Evolutionary conservation across 192 early-diverging fungal genomes (phyloP).

Genomic region (Gaertneriomyces semiglobifer): DNA sequence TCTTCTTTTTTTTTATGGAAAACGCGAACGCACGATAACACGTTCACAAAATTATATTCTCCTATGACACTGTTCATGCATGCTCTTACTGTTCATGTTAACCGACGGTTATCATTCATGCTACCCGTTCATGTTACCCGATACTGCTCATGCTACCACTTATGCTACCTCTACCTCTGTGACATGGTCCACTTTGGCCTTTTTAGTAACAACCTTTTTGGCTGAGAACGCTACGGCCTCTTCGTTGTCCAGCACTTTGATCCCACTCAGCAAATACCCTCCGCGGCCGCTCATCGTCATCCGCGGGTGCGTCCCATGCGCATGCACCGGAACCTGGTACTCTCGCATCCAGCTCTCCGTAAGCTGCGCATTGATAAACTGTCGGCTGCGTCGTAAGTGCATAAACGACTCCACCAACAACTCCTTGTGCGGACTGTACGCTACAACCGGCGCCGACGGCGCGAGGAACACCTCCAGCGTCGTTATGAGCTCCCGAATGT

Average conservation of each 20-base stretch:
- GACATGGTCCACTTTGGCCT: too few relatives aligned
- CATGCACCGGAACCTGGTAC: conserved; percentile 50
- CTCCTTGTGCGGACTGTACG: conserved; percentile 62
- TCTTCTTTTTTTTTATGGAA: too few relatives aligned
- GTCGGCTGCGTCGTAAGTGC: conserved; percentile 61
- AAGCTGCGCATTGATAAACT: conserved; percentile 78
- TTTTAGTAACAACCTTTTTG: too few relatives aligned
- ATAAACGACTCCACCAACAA: conserved; percentile 31
- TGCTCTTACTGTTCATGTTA: too few relatives aligned
- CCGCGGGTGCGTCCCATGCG: conserved; percentile 47
- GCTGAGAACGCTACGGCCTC: too few relatives aligned
- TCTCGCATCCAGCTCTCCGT: conserved; percentile 90
- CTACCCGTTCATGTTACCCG: too few relatives aligned
- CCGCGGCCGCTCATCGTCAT: conserved; percentile 49
- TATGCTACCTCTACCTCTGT: too few relatives aligned
- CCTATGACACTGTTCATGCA: too few relatives aligned
- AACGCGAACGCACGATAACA: too few relatives aligned
- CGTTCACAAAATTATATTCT: too few relatives aligned
- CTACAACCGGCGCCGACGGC: conserved; percentile 81
- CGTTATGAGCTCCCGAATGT: conserved; percentile 68
- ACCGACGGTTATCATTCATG: too few relatives aligned
- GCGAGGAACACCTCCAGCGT: conserved; percentile 68
- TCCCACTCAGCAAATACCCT: conserved; percentile 42
- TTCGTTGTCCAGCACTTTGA: conserved; percentile 22
- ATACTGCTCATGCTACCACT: too few relatives aligned